Base-by-base conservation (phyloP, 768 basidiomycete genomes). In the Sistotremastrum niveocremeum region DNA sequence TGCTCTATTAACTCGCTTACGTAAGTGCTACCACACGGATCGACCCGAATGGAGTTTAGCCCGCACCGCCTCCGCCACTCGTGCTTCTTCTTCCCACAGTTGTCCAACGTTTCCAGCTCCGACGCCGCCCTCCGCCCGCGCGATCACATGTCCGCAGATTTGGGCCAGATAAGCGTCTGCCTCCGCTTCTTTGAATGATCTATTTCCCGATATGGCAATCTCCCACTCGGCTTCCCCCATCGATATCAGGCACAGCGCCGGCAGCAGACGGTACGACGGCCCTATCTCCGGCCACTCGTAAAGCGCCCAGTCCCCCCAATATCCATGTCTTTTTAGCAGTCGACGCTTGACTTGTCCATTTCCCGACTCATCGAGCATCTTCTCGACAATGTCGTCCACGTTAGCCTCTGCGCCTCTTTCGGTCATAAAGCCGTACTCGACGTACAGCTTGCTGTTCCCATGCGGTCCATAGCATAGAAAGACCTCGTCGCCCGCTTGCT, bases 371-470 rank as follows among this genome's bases (percentile, higher is more conserved):
- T 20, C 20, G 20, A 20, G 20, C 20, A 20, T 20, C 20, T 20
- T 20, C 20, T 20, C 20, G 20, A 20, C 20, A 20, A 20, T 20
- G 43, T 52, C 48, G 12, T 45, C 42, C 34, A 54, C 45, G 36
- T 50, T 46, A 36, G 44, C 44, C 10, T 48, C 47, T 6, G 34
- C 48, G 0, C 34, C 52, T 35, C n/a, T 37, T 10, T 29, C 32
- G 7, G 32, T 70, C 33, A 84, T 72, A 58, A 98, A 98, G 0
- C 93, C 94, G 61, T 98, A 98, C 59, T 98, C 94, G 20, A 79
- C 70, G 57, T 91, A 84, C 28, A 97, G 60, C 3, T 73, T 80
- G 37, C 73, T 69, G 51, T 90, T 93, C 29, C 78, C 63, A 61
- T 94, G 91, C 5, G 65, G 58, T 0, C 90, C 91, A 54, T 98